phyloP scores from a whole-genome alignment of 495 filamentous ascomycete genomes.

The Penicillium chermesinum region DNA sequence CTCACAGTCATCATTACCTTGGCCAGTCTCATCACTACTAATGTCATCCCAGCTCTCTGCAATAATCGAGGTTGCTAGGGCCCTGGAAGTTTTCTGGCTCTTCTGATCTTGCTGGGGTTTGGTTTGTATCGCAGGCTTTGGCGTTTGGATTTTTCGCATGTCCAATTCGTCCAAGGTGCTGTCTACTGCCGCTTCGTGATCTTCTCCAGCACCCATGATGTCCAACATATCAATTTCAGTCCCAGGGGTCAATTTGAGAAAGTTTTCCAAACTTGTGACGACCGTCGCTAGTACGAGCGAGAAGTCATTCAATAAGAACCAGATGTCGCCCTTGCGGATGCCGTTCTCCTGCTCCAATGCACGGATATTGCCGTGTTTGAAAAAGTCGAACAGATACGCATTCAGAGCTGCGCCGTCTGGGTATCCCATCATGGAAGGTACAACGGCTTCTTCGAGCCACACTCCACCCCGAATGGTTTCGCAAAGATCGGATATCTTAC shows the following conservation, averaged over 20 bases:
- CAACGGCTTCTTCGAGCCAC: slow-evolving; percentile 65
- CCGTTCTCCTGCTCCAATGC: slow-evolving; percentile 7
- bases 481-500: slow-evolving; percentile 58
- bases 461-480: slow-evolving; percentile 56
- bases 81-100: too few species aligned
- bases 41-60: too few species aligned
- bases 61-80: too few species aligned
- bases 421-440: slow-evolving; percentile 58
- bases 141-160: too few species aligned
- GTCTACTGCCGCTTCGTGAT: too few species aligned
- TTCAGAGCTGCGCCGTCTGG: slow-evolving; percentile 55
- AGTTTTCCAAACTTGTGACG: not conserved
- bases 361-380: slow-evolving; percentile 3
- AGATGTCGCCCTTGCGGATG: slow-evolving; percentile 3
- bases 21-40: too few species aligned
- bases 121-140: too few species aligned
- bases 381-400: slow-evolving; percentile 68
- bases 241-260: not conserved
- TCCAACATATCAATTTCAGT: not conserved
- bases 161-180: too few species aligned
- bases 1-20: too few species aligned
- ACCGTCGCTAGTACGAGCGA: slow-evolving; percentile 30
- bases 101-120: too few species aligned
- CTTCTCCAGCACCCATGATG: not conserved
- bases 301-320: slow-evolving; percentile 31